Evolutionary conservation across 2,329 filamentous ascomycete genomes (phyloP), one percentile per base, ranked within the genome.

Genomic region (Scolecobasidium constrictum): DNA sequence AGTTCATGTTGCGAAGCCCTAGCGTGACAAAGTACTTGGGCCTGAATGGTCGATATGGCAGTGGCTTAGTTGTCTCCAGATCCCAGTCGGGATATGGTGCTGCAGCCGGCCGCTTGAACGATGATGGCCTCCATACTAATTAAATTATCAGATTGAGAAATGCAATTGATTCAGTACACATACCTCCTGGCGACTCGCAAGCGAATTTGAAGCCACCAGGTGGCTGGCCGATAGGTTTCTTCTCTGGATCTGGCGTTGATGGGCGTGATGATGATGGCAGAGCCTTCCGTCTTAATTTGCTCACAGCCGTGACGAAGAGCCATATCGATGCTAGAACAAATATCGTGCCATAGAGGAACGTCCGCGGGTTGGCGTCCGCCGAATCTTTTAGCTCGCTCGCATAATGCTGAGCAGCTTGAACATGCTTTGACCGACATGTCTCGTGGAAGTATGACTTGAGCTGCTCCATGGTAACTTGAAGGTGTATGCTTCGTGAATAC

Each of bases 21-120:
- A 88, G 83, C 1, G 79, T 87, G 45, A 85, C 72, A 53, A 83
- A 73, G 58, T 87, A 86, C 47, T 78, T 82, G 5, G 83, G 83
- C 0, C 81, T 75, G 59, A 90, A 90, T 0, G 84, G 82, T 4
- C 84, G 74, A 61, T 90, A 90, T 0, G 82, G 81, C 0, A 86
- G 71, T 0, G 84, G 83, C 46, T 81, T 80, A 2, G 81, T 84
- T n/a, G 65, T 62, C 18, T 73, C 66, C 26, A 87, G 57, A 35
- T 78, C 77, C 81, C 83, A 88, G 56, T 75, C 60, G 0, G 75
- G 74, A 52, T 83, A 86, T 0, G 83, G 75, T 0, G 61, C 42
- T 4, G 80, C 75, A 1, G 63, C 56, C 1, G 81, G 80, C 2
- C 77, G 66, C 46, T 69, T 68, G 65, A 81, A 86, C 41, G 63